Percentiles rank a stretch among this genome's conserved stretches.
phyloP scores from a whole-genome alignment of 768 basidiomycete species.

The Sutorius australiensis region DNA sequence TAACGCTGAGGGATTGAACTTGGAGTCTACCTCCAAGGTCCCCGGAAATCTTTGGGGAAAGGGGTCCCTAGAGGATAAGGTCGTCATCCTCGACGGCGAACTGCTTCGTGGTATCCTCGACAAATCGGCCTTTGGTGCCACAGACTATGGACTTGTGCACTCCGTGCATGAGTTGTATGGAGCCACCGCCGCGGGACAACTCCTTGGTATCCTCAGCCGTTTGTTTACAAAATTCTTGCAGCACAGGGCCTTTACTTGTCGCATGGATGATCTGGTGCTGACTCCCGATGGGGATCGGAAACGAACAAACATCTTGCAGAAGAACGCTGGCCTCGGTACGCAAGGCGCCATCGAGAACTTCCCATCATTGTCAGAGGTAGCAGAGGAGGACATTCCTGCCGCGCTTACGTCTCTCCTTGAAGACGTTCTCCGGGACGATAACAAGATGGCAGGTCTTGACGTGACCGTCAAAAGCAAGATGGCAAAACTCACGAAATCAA shows the following conservation, averaged over 20 bases:
- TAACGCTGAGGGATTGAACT: constrained; percentile 75
- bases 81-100: constrained; percentile 90
- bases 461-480: constrained; percentile 85
- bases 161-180: constrained; percentile 97
- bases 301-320: constrained; percentile 62
- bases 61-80: constrained; percentile 77
- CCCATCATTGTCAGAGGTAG: constrained; percentile 59
- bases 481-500: constrained; percentile 82
- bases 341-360: constrained; percentile 89
- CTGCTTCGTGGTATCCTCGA: constrained; percentile 92
- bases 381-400: constrained; percentile 50
- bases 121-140: constrained; percentile 96
- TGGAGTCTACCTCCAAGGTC: constrained; percentile 85
- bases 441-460: constrained; percentile 96
- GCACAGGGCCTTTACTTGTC: constrained; percentile 94
- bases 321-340: constrained; percentile 71
- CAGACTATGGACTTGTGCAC: constrained; percentile 94
- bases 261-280: constrained; percentile 95
- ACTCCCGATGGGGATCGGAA: constrained; percentile 75
- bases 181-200: constrained; percentile 79
- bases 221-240: constrained; percentile 97
- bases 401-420: constrained; percentile 70
- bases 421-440: constrained; percentile 91
- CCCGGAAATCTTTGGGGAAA: constrained; percentile 82
- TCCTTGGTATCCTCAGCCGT: constrained; percentile 89